These are phyloP conservation scores for Triticum dicoccoides DNA, from an alignment of 176 grass and related monocot species.

Conservation along the genomic window DNA sequence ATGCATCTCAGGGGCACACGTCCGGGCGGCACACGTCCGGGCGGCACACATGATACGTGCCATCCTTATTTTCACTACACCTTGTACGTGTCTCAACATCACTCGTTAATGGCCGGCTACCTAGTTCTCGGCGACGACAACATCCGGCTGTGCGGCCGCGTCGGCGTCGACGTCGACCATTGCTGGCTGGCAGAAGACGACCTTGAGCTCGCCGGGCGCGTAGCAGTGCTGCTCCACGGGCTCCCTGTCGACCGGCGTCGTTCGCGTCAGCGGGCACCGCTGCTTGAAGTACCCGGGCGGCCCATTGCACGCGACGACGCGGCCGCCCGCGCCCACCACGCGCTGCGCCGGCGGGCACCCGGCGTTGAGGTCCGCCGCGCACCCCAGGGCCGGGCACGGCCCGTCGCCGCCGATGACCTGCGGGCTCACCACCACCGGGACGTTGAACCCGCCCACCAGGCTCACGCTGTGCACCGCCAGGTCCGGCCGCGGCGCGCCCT, in stretches of 20 bases:
- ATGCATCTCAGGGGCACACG: no score
- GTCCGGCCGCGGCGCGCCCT: background rate
- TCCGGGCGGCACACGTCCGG: no score
- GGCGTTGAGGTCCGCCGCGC: slow-evolving; percentile 19
- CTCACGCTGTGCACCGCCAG: slow-evolving; percentile 44
- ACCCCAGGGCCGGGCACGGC: slow-evolving; percentile 40
- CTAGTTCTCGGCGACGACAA: slow-evolving; percentile 22
- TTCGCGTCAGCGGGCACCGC: slow-evolving; percentile 37
- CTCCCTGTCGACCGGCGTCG: slow-evolving; percentile 23
- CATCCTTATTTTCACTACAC: background rate
- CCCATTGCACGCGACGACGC: slow-evolving; percentile 18
- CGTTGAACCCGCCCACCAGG: slow-evolving; percentile 45
- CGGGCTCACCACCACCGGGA: slow-evolving; percentile 38
- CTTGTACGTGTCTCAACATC: background rate
- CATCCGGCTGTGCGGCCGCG: background rate
- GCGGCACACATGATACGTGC: background rate
- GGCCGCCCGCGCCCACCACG: background rate
- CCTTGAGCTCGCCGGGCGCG: slow-evolving; percentile 41
- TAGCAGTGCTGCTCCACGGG: slow-evolving; percentile 35
- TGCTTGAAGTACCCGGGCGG: slow-evolving; percentile 16
- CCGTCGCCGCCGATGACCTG: slow-evolving; percentile 21
- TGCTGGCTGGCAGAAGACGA: slow-evolving; percentile 50
- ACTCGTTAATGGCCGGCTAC: background rate
- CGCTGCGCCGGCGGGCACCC: background rate
- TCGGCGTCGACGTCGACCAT: slow-evolving; percentile 13